These are phyloP conservation scores for Corynascus novoguineensis DNA, from an alignment of 495 filamentous ascomycete species.

Conservation along the genomic window DNA sequence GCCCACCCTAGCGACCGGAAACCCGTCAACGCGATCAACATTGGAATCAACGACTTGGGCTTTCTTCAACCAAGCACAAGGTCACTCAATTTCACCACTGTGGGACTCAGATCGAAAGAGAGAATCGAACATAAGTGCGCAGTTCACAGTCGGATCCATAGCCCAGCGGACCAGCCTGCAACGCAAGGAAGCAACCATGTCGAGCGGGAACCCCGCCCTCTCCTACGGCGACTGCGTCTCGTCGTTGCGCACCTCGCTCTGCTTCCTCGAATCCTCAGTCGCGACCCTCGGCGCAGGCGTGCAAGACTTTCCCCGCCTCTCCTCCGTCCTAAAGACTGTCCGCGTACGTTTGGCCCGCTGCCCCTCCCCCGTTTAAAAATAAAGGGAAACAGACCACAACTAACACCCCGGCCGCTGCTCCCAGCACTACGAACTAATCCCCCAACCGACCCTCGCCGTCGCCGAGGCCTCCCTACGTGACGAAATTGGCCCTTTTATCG, in stretches of 20 bases:
- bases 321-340: constrained; percentile 43
- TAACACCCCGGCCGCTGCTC: too few species aligned
- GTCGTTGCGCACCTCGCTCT: constrained; percentile 46
- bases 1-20: too few species aligned
- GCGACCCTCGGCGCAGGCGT: constrained; percentile 40
- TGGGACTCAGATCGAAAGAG: too few species aligned
- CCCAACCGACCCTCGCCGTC: constrained; percentile 42
- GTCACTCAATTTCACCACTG: too few species aligned
- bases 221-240: constrained; percentile 44
- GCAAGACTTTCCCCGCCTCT: constrained; percentile 43
- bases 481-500: constrained; percentile 45
- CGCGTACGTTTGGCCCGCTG: constrained; percentile 30
- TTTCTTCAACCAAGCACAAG: too few species aligned
- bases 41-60: too few species aligned
- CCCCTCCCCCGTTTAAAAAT: background rate
- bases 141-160: too few species aligned
- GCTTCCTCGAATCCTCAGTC: constrained; percentile 47
- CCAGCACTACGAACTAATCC: constrained; percentile 51
- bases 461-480: constrained; percentile 47
- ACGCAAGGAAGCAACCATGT: constrained; percentile 6
- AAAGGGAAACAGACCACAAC: too few species aligned
- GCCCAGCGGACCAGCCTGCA: background rate
- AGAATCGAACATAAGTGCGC: too few species aligned
- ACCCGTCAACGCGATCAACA: too few species aligned
- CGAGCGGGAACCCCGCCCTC: constrained; percentile 15